Evolutionary conservation across 108 stramenopile species (phyloP).

Genomic region (Cylindrotheca closterium): DNA sequence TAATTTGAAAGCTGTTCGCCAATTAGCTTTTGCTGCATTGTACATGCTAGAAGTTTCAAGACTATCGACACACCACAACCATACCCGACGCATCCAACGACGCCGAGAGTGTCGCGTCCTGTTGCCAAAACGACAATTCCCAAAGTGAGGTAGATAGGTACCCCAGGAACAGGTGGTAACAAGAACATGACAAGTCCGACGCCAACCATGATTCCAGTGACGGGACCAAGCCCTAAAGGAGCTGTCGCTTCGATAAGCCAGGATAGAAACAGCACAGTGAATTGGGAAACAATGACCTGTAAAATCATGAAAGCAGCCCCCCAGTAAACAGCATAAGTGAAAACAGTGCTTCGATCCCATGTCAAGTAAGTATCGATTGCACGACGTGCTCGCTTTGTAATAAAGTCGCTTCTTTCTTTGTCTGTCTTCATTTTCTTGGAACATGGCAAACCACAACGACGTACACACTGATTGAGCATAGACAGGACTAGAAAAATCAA

Average conservation of each 20-base stretch:
- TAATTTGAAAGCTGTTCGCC: constrained; percentile 49
- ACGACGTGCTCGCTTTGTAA: constrained; percentile 28
- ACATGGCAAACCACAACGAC: constrained; percentile 36
- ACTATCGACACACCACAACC: constrained; percentile 36
- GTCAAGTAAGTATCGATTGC: constrained; percentile 32
- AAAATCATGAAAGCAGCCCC: constrained; percentile 52
- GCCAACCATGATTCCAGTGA: constrained; percentile 43
- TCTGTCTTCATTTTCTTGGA: constrained; percentile 23
- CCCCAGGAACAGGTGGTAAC: constrained; percentile 66
- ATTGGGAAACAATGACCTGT: constrained; percentile 44
- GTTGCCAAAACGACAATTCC: constrained; percentile 53
- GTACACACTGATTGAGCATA: constrained; percentile 44
- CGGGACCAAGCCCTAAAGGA: constrained; percentile 31
- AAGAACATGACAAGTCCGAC: constrained; percentile 60
- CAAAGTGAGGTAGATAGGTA: constrained; percentile 62
- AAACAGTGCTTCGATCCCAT: constrained; percentile 51
- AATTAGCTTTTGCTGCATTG: constrained; percentile 60
- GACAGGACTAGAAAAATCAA: constrained; percentile 37
- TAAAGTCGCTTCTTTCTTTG: constrained; percentile 1
- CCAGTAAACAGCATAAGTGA: constrained; percentile 47
- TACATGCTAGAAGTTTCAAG: constrained; percentile 57
- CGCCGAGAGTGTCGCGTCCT: constrained; percentile 40
- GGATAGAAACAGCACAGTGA: constrained; percentile 59
- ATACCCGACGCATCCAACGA: constrained; percentile 41
- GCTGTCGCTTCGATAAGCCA: constrained; percentile 50